phyloP scores from a whole-genome alignment of 352 stramenopile genomes.

The Blastocystis sp. region DNA sequence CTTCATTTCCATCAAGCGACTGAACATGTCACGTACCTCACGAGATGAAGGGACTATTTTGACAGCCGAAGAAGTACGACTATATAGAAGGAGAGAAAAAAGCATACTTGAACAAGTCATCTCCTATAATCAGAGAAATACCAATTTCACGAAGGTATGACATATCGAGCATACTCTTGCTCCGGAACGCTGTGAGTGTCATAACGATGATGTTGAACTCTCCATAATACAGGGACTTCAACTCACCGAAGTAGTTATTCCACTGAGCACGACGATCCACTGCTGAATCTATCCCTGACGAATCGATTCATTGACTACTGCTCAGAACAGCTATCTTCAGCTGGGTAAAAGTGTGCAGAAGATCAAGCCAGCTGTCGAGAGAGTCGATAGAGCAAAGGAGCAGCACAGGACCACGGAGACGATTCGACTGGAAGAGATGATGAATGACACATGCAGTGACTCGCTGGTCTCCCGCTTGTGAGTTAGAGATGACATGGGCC shows the following conservation, averaged over 20 bases:
- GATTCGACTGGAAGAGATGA: conserved; percentile 4
- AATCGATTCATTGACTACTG: not conserved
- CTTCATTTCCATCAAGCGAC: not conserved
- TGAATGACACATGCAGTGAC: not conserved
- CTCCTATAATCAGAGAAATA: not conserved
- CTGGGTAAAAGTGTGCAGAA: not conserved
- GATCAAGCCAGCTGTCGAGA: not conserved
- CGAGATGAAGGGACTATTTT: not conserved
- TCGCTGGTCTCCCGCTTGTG: not conserved
- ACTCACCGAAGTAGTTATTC: not conserved
- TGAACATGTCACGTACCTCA: not conserved
- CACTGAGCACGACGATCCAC: not conserved
- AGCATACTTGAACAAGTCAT: not conserved
- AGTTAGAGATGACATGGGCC: not conserved
- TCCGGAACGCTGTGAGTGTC: not conserved
- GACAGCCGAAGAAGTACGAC: too few relatives aligned
- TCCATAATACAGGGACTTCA: not conserved
- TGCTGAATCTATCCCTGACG: not conserved
- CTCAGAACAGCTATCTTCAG: conserved; percentile 28
- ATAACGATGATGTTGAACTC: conserved; percentile 42
- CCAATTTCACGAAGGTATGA: not conserved
- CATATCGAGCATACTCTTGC: not conserved
- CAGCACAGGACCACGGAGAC: not conserved
- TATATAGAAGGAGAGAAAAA: not conserved
- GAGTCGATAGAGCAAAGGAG: not conserved